These are phyloP conservation scores for Phytophthora idaei DNA, from an alignment of 352 stramenopile genomes.

Conservation along the genomic window DNA sequence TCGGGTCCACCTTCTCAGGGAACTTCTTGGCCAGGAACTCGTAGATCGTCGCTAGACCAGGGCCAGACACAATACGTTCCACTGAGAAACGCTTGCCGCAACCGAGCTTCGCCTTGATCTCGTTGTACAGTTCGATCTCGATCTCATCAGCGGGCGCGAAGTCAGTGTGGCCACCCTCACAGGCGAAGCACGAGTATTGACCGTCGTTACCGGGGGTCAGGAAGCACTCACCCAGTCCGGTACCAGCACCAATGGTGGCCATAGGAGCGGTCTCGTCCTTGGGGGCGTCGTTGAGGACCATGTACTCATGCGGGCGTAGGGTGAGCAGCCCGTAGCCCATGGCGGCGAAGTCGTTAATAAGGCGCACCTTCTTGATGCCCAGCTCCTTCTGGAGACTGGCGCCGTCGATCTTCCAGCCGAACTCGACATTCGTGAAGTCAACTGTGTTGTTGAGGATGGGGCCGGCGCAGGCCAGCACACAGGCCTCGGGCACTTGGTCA, in stretches of 20 bases:
- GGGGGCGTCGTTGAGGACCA: no score
- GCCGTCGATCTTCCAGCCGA: slow-evolving; percentile 89
- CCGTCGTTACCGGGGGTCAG: slow-evolving; percentile 86
- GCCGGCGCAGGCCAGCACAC: slow-evolving; percentile 76
- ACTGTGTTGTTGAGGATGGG: slow-evolving; percentile 82
- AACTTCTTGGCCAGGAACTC: slow-evolving; percentile 94
- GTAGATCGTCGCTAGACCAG: slow-evolving; percentile 95
- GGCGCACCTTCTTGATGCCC: slow-evolving; percentile 82
- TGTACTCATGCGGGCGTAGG: no score
- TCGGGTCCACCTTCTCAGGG: slow-evolving; percentile 79
- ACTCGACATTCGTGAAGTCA: slow-evolving; percentile 94
- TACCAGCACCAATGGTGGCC: slow-evolving; percentile 82
- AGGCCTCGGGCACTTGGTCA: slow-evolving; percentile 54
- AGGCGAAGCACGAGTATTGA: slow-evolving; percentile 92
- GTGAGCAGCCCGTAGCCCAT: slow-evolving; percentile 93
- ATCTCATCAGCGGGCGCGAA: slow-evolving; percentile 91
- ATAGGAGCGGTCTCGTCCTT: no score
- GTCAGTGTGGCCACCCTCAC: slow-evolving; percentile 95
- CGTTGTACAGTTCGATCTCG: slow-evolving; percentile 85
- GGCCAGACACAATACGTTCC: slow-evolving; percentile 95
- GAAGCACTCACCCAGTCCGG: slow-evolving; percentile 96
- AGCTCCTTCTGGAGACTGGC: slow-evolving; percentile 66
- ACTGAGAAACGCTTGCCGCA: slow-evolving; percentile 90
- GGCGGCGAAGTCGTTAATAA: slow-evolving; percentile 98
- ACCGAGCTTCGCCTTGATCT: slow-evolving; percentile 77